phyloP scores from a whole-genome alignment of 2,329 filamentous ascomycete genomes.

The Aspergillus sergii region DNA sequence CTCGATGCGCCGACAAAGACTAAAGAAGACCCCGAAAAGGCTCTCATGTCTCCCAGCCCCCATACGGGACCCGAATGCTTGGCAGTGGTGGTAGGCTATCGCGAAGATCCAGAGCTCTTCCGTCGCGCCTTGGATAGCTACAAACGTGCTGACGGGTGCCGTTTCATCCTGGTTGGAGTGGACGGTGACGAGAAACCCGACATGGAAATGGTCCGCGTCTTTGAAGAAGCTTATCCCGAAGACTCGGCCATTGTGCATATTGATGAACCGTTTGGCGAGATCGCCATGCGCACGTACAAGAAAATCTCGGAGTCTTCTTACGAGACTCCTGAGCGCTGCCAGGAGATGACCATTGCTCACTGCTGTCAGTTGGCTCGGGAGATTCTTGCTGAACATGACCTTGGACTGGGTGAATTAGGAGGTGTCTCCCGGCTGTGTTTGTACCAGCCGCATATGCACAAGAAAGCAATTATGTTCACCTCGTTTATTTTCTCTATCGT shows the following conservation, averaged over 20 bases:
- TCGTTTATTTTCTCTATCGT: slow-evolving; percentile 38
- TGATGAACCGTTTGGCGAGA: slow-evolving; percentile 29
- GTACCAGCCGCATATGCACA: slow-evolving; percentile 41
- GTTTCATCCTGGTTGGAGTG: slow-evolving; percentile 31
- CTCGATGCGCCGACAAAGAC: slow-evolving; percentile 10
- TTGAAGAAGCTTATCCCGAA: slow-evolving; percentile 29
- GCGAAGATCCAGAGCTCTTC: slow-evolving; percentile 33
- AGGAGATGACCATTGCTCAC: slow-evolving; percentile 22
- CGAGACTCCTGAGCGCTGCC: slow-evolving; percentile 16
- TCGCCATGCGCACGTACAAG: slow-evolving; percentile 23
- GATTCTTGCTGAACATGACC: slow-evolving; percentile 22
- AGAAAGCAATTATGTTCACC: slow-evolving; percentile 45
- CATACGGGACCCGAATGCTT: slow-evolving; percentile 25
- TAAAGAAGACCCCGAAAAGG: slow-evolving; percentile 22
- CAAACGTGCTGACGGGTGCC: slow-evolving; percentile 25
- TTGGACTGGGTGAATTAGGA: slow-evolving; percentile 15
- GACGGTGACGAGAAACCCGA: slow-evolving; percentile 33
- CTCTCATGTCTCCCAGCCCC: neutral
- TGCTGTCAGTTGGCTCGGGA: slow-evolving; percentile 26
- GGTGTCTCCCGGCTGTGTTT: slow-evolving; percentile 31
- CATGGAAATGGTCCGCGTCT: slow-evolving; percentile 33
- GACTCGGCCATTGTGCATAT: slow-evolving; percentile 25
- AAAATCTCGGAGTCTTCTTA: neutral
- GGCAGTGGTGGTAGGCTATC: slow-evolving; percentile 34
- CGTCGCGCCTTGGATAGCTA: slow-evolving; percentile 33